Base-by-base conservation (phyloP, 2,329 filamentous ascomycete species). In the Ceratocystis cubensis region DNA sequence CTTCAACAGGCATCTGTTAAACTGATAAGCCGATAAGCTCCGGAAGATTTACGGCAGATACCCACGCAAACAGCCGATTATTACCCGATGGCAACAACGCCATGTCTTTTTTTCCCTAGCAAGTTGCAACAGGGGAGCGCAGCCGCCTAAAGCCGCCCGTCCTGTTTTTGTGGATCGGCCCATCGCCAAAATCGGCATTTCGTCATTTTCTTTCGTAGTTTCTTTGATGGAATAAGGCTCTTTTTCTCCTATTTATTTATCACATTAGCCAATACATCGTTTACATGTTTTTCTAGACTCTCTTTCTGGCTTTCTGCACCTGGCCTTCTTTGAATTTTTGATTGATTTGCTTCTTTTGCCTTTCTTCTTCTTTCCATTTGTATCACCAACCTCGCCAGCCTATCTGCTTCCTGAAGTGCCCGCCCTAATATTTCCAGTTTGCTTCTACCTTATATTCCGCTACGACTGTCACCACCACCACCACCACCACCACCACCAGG, bases 81-180 rank as follows among this genome's bases (percentile, higher is more conserved):
- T 53, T 8, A 53, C 22, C 48, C 48, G 48, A 13, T 8, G 3
- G 8, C 10, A 37, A 10, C 33, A 37, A 37, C 33, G 33, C 33
- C 30, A 10, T 8, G 33, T 10, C 33, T 37, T 37, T 37, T 37
- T 37, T 10, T 37, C 33, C 33, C 10, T 37, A 10, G 33, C 33
- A 37, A 10, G 10, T 37, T 22, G 46, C 6, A 57, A n/a, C 53
- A 57, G 53, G 25, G 13, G 15, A 33, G 70, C 45, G 33, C 7
- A 15, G 13, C 53, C 53, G 25, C 53, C 22, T 33, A n/a, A 57
- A 57, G 53, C 53, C 13, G 20, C 5, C 20, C 20, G 22, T n/a
- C 28, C 22, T 57, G 28, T 17, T 17, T 57, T 57, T 30, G 53
- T 57, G 25, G 53, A 57, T n/a, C 46, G 33, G 53, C 8, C 53